Percentiles rank a stretch among this genome's conserved stretches.
phyloP scores from a whole-genome alignment of 73 alveolate genomes.

The Symbiodinium natans region DNA sequence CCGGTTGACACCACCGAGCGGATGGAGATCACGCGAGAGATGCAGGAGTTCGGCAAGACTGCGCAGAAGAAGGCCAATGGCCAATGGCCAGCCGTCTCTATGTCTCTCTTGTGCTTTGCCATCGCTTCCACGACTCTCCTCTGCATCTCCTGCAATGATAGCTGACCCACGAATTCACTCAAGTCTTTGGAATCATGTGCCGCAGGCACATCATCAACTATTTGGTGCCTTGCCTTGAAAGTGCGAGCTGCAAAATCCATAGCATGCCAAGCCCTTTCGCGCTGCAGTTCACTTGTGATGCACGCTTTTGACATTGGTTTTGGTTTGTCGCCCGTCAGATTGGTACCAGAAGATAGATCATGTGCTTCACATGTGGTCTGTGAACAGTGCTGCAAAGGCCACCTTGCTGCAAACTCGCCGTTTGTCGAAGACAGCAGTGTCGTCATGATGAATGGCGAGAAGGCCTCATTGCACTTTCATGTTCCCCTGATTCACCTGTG shows the following conservation, averaged over 20 bases:
- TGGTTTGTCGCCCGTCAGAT: not conserved
- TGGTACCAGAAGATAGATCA: not conserved
- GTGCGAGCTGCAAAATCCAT: not conserved
- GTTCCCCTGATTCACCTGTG: not conserved
- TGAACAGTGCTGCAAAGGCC: not conserved
- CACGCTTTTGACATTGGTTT: not conserved
- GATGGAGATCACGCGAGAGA: slow-evolving; percentile 9
- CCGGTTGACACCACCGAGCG: slow-evolving; percentile 55
- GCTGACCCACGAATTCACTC: no score
- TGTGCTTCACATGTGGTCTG: no score
- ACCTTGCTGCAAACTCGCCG: not conserved
- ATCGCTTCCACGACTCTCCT: no score
- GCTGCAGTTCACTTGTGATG: no score
- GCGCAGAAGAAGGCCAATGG: slow-evolving; percentile 40
- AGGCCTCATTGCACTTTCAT: not conserved
- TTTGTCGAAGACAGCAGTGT: not conserved
- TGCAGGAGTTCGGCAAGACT: slow-evolving; percentile 4
- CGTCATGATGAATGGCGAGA: not conserved
- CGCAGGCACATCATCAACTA: slow-evolving; percentile 32
- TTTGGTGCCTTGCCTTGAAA: not conserved
- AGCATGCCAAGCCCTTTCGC: no score
- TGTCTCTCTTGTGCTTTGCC: no score
- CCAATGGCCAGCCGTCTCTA: no score
- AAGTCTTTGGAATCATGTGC: not conserved
- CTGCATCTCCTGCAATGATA: no score